Conservation (phyloP, 1,284 basidiomycete species). For the Apiotrichum sp. region DNA sequence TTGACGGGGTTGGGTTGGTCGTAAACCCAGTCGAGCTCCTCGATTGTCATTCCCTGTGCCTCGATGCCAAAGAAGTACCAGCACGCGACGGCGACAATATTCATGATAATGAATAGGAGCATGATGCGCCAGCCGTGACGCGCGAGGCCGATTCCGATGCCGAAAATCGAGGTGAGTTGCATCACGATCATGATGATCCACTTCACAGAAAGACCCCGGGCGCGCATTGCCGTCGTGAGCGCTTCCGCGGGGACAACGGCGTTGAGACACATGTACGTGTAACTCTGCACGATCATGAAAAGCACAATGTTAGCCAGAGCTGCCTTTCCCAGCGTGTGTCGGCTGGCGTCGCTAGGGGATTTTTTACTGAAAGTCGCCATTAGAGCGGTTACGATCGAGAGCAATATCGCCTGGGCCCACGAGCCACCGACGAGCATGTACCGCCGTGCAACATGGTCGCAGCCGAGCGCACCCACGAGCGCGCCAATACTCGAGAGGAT, state of each 20-base stretch:
- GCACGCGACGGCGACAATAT: conserved; percentile 36
- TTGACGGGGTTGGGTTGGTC: not conserved
- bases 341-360: not conserved
- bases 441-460: conserved; percentile 13
- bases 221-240: conserved; percentile 55
- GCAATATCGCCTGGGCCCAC: not conserved
- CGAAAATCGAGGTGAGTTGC: conserved; percentile 13
- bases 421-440: not conserved
- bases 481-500: conserved; percentile 53
- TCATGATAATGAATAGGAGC: conserved; percentile 41
- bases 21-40: conserved; percentile 22
- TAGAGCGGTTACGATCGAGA: conserved; percentile 1
- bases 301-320: conserved; percentile 1
- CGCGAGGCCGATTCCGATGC: not conserved
- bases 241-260: conserved; percentile 57
- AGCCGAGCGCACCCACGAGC: conserved; percentile 21
- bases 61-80: conserved; percentile 47
- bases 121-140: conserved; percentile 2
- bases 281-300: conserved; percentile 1
- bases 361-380: not conserved
- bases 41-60: conserved; percentile 38
- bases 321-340: not conserved
- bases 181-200: conserved; percentile 50
- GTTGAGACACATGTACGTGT: conserved; percentile 45
- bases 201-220: conserved; percentile 53